These are phyloP conservation scores for Pichia cabralensis DNA, from an alignment of 805 yeast species.

Conservation along the genomic window DNA sequence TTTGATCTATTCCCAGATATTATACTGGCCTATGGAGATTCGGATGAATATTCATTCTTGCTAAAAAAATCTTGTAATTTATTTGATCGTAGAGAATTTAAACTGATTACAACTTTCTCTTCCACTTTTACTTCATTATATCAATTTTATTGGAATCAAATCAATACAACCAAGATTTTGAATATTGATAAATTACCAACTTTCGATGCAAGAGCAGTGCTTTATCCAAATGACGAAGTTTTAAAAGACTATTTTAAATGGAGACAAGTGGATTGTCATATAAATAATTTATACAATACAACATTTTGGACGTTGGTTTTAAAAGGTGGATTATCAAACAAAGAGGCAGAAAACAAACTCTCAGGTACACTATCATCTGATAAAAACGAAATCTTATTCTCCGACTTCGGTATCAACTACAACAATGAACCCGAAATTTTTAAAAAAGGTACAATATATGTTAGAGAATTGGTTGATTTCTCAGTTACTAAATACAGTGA, in stretches of 20 bases:
- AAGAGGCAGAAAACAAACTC: slow-evolving; percentile 70
- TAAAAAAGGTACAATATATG: slow-evolving; percentile 68
- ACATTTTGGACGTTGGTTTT: slow-evolving; percentile 80
- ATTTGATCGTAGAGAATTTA: slow-evolving; percentile 77
- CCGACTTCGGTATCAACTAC: slow-evolving; percentile 74
- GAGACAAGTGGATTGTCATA: slow-evolving; percentile 96
- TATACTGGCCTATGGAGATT: slow-evolving; percentile 81
- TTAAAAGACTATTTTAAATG: slow-evolving; percentile 81
- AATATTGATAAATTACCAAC: slow-evolving; percentile 52
- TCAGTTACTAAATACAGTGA: slow-evolving; percentile 1
- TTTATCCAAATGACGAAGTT: slow-evolving; percentile 55
- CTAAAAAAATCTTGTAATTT: slow-evolving; percentile 51
- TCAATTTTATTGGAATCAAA: slow-evolving; percentile 52
- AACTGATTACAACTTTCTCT: slow-evolving; percentile 72
- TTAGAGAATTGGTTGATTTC: slow-evolving; percentile 33
- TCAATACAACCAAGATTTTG: slow-evolving; percentile 39
- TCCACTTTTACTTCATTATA: slow-evolving; percentile 76
- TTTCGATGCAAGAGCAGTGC: slow-evolving; percentile 85
- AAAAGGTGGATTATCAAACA: slow-evolving; percentile 58
- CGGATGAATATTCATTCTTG: slow-evolving; percentile 88
- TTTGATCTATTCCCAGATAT: slow-evolving; percentile 62
- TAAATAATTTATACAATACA: slow-evolving; percentile 88
- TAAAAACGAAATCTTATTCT: slow-evolving; percentile 79
- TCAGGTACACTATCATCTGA: slow-evolving; percentile 75
- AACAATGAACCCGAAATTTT: slow-evolving; percentile 83